Percentiles rank a stretch among this genome's conserved stretches.
Evolutionary conservation across 2,329 filamentous ascomycete genomes (phyloP).

Genomic region (Aspergillus caelatus): DNA sequence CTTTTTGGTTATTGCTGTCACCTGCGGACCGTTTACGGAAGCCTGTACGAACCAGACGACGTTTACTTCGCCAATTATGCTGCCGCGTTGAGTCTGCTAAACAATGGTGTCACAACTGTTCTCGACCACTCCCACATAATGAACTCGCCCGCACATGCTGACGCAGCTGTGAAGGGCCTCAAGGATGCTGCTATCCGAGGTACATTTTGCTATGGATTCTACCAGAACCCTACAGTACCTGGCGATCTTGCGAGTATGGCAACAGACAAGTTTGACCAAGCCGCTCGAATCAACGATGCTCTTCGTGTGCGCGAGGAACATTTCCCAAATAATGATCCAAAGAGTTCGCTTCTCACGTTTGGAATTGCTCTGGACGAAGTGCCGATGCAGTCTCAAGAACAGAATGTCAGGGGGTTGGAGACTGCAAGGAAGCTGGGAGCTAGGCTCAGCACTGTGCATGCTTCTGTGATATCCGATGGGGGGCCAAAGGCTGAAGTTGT

Average conservation of each 20-base stretch:
- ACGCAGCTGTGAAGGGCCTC: conserved; percentile 5
- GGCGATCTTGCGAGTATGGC: background rate
- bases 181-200: conserved; percentile 6
- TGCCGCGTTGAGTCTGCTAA: conserved; percentile 1
- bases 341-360: background rate
- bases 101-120: conserved; percentile 10
- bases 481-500: background rate
- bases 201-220: conserved; percentile 11
- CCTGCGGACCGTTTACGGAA: conserved; percentile 8
- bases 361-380: background rate
- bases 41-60: conserved; percentile 7
- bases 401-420: background rate
- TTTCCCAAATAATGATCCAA: background rate
- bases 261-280: background rate
- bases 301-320: background rate
- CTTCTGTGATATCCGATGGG: background rate
- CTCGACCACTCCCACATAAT: conserved; percentile 11
- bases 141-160: conserved; percentile 7
- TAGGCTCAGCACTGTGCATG: conserved; percentile 6
- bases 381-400: background rate
- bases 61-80: conserved; percentile 11
- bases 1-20: conserved; percentile 8
- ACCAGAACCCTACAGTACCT: conserved; percentile 8
- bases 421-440: background rate
- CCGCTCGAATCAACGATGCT: background rate